Percentiles rank a stretch among this genome's conserved stretches.
Evolutionary conservation across 2,329 filamentous ascomycete species (phyloP).

Genomic region (Dothideomycetes sp.): DNA sequence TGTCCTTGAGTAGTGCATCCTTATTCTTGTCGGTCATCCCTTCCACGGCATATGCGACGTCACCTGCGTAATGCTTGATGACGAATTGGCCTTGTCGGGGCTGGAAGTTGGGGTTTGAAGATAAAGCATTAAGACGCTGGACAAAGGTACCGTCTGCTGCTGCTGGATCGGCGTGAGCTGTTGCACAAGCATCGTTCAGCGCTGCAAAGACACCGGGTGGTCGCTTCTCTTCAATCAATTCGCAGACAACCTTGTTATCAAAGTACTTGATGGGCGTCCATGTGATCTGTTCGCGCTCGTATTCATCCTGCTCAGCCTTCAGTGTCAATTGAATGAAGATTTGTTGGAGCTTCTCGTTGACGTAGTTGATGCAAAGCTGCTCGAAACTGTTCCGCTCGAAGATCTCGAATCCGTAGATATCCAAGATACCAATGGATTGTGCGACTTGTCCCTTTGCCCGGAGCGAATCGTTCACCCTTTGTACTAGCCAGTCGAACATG

Average conservation of each 20-base stretch:
- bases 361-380: slow-evolving; percentile 98
- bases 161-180: slow-evolving; percentile 88
- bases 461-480: slow-evolving; percentile 79
- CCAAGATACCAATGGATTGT: slow-evolving; percentile 90
- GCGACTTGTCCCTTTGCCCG: slow-evolving; percentile 63
- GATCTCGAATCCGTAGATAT: slow-evolving; percentile 99
- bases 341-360: slow-evolving; percentile 97
- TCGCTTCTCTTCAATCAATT: slow-evolving; percentile 83
- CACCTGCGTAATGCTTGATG: slow-evolving; percentile 96
- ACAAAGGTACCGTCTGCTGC: slow-evolving; percentile 95
- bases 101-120: slow-evolving; percentile 76
- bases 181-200: slow-evolving; percentile 94
- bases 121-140: slow-evolving; percentile 81
- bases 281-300: slow-evolving; percentile 87
- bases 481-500: slow-evolving; percentile 96
- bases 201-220: slow-evolving; percentile 91
- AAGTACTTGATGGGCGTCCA: slow-evolving; percentile 99
- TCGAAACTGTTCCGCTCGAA: slow-evolving; percentile 99
- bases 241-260: slow-evolving; percentile 98
- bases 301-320: slow-evolving; percentile 96
- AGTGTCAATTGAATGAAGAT: slow-evolving; percentile 97
- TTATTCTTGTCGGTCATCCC: slow-evolving; percentile 99
- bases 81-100: slow-evolving; percentile 93
- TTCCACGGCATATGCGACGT: slow-evolving; percentile 86
- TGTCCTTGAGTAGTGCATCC: slow-evolving; percentile 87